Evolutionary conservation across 495 filamentous ascomycete species (phyloP).

Genomic region (Emericellopsis terricola): DNA sequence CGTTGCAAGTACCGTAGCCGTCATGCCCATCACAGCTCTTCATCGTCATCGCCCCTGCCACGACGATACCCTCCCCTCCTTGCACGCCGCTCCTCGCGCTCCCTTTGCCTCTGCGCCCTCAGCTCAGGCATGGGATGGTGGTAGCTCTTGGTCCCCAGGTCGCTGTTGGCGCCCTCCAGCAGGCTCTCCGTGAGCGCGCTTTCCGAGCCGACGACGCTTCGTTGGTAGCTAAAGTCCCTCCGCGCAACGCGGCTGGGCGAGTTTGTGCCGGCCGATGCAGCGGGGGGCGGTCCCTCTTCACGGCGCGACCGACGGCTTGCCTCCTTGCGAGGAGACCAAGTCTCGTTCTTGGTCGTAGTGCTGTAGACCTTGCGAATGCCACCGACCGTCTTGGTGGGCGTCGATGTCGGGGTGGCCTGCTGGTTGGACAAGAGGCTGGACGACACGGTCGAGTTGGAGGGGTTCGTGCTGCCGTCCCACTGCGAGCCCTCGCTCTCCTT

Average conservation of each 20-base stretch:
- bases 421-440: constrained; percentile 31
- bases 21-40: background rate
- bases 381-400: constrained; percentile 23
- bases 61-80: constrained; percentile 1
- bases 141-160: constrained; percentile 64
- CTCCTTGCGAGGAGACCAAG: constrained; percentile 29
- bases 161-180: constrained; percentile 38
- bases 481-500: constrained; percentile 53
- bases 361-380: constrained; percentile 39
- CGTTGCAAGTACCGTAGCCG: background rate
- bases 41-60: background rate
- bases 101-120: constrained; percentile 19
- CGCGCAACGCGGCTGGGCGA: constrained; percentile 2
- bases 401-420: constrained; percentile 33
- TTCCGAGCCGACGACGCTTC: constrained; percentile 17
- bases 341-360: constrained; percentile 28
- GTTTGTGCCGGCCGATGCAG: constrained; percentile 6
- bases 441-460: constrained; percentile 24
- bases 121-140: constrained; percentile 27
- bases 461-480: constrained; percentile 45
- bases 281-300: constrained; percentile 18
- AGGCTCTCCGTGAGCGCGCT: constrained; percentile 10
- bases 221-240: constrained; percentile 32
- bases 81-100: constrained; percentile 1
- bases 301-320: constrained; percentile 22